Base-by-base conservation (phyloP, 2,329 filamentous ascomycete genomes). In the Pseudogymnoascus sp. region DNA sequence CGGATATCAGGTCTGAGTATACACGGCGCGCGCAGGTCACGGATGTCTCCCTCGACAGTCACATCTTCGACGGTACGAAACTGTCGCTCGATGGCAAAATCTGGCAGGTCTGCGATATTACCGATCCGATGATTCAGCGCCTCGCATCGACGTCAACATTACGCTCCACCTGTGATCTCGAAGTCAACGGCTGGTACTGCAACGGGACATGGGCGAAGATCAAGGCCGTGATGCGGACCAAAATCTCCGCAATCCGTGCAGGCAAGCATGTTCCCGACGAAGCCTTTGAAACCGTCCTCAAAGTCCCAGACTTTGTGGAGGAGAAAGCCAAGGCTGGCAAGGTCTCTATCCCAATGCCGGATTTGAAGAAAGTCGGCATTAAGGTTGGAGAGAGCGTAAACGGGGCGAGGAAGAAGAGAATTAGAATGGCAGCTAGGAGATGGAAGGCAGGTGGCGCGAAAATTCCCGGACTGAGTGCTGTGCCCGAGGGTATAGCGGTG, bases 81-180 rank as follows among this genome's bases (percentile, higher is more conserved):
- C 85, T 93, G 62, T 85, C 85, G 15, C 83, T 84, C 1, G 92
- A 96, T 70, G 92, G 92, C 40, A 95, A 95, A 70, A 88, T 95
- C 60, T 99, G 92, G 89, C 95, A 97, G 78, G 83, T 96, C 26
- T 96, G 92, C 77, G 95, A 99, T 74, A 88, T 97, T 62, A 88
- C 85, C 0, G 93, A 97, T 70, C 90, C 91, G 0, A 72, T 93
- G 1, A 79, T 97, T 1, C 77, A 79, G 0, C 75, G 79, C 10
- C 77, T 97, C 2, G 80, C 96, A 40, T 82, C 86, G 19, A 83
- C 84, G 0, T 79, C 86, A 0, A 80, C 85, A 4, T 76, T 89
- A 21, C 82, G 86, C 4, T 72, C 77, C 0, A 77, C 78, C 9
- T 89, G 85, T 74, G 86, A 89, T 67, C 74, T 79, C 5, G 72